Conservation (phyloP, 2,329 filamentous ascomycete genomes). For the Lecanicillium sp. region DNA sequence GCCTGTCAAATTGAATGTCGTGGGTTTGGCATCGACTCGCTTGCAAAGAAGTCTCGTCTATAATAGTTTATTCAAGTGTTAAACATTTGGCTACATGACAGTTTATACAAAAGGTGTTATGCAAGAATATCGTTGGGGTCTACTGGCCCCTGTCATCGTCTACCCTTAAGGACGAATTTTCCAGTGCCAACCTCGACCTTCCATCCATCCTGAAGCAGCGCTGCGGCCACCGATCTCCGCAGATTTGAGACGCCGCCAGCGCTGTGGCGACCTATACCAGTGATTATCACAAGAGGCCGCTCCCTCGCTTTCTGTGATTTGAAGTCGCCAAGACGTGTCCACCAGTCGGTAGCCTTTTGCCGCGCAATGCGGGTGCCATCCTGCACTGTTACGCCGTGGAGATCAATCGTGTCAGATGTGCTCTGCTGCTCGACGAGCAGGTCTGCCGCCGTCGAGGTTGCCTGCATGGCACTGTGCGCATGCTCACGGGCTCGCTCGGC, state of each 20-base stretch:
- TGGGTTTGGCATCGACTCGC: too few species aligned
- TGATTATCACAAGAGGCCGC: slow-evolving; percentile 64
- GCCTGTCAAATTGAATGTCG: too few species aligned
- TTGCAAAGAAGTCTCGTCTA: too few species aligned
- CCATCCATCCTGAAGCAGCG: slow-evolving; percentile 75
- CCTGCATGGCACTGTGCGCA: slow-evolving; percentile 45
- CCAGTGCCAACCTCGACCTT: slow-evolving; percentile 67
- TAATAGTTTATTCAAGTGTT: too few species aligned
- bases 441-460: slow-evolving; percentile 62
- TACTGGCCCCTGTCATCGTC: slow-evolving; percentile 18
- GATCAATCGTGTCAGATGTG: slow-evolving; percentile 53
- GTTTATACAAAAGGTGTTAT: too few species aligned
- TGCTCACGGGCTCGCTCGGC: slow-evolving; percentile 61
- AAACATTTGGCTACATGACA: too few species aligned
- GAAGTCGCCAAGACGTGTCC: slow-evolving; percentile 61
- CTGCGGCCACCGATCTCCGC: slow-evolving; percentile 71
- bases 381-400: slow-evolving; percentile 76
- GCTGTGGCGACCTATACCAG: slow-evolving; percentile 73
- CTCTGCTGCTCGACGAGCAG: slow-evolving; percentile 62
- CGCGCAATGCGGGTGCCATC: slow-evolving; percentile 75
- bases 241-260: slow-evolving; percentile 67
- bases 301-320: slow-evolving; percentile 42
- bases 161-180: slow-evolving; percentile 61
- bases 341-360: slow-evolving; percentile 64
- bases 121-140: too few species aligned